Base-by-base conservation (phyloP, 805 yeast genomes). In the Candida lessepsii region DNA sequence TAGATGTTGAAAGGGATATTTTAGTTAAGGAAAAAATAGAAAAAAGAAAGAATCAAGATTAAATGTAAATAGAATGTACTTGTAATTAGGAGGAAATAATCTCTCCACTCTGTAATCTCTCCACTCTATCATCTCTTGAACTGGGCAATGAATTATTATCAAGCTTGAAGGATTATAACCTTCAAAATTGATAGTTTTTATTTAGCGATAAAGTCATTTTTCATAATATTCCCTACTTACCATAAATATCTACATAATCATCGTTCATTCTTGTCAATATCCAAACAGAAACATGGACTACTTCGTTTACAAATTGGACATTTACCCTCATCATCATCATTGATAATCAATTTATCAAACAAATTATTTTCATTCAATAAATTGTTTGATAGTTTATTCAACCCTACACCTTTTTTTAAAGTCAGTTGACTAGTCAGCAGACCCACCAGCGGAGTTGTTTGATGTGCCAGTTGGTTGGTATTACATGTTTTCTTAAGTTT, bases 1-100 rank as follows among this genome's bases (percentile, higher is more conserved):
- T 84, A 42, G 95, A 87, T 57, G 70, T 66, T 32, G 86, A 86
- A 55, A 70, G 88, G 49, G 88, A 83, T 50, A 61, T 74, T 37
- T 68, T 79, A 45, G 80, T 87, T 28, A 61, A 72, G 40, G 79
- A 78, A 49, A 86, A 85, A 41, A 39, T 49, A 20, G 59, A 56
- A 30, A 56, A 45, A 34, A 38, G 31, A 30, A 34, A 33, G 20
- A n/a, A 25, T 7, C 11, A 27, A 16, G 21, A 3, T 18, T 15
- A 15, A 14, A n/a, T 32, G 35, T 32, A 32, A 32, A 32, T 32
- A 32, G 35, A 32, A 32, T 32, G 28, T 23, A 23, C 21, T 26
- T 40, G 44, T 40, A 35, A 29, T 19, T 39, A 39, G 33, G n/a
- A n/a, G n/a, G n/a, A n/a, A n/a, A n/a, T n/a, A n/a, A n/a, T n/a